Evolutionary conservation across 371 early-diverging fungal genomes (phyloP).

Genomic region (Mucor indicus): DNA sequence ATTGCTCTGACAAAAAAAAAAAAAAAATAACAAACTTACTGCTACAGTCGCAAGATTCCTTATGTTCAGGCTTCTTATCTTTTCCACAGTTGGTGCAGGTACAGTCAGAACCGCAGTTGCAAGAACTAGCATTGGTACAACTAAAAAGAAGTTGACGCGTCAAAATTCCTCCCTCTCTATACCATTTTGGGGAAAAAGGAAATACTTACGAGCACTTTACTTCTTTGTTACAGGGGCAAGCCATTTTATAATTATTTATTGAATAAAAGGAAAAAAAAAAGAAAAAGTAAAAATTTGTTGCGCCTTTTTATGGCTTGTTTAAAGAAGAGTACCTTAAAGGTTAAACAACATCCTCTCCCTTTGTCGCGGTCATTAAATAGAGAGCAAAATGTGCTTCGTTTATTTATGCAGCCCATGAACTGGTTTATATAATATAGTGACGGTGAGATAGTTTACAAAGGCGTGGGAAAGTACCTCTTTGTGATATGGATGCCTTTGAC

Average conservation of each 20-base stretch:
- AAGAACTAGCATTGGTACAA: conserved; percentile 7
- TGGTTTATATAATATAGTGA: too few relatives aligned
- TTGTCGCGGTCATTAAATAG: too few relatives aligned
- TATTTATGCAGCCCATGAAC: too few relatives aligned
- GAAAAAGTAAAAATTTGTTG: not conserved
- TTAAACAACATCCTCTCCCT: too few relatives aligned
- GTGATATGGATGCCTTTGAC: too few relatives aligned
- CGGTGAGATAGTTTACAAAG: too few relatives aligned
- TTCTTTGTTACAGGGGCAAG: conserved; percentile 23
- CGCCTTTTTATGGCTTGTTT: not conserved
- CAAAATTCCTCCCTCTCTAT: too few relatives aligned
- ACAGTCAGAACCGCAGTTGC: conserved; percentile 18
- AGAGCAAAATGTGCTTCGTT: too few relatives aligned
- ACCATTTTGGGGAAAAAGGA: not conserved
- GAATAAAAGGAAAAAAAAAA: not conserved
- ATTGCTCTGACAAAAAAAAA: not conserved
- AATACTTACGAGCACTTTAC: conserved; percentile 16
- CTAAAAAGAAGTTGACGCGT: conserved; percentile 5
- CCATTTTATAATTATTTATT: conserved; percentile 12
- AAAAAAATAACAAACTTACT: conserved; percentile 2
- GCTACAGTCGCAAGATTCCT: conserved; percentile 13
- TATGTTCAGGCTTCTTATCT: conserved; percentile 4
- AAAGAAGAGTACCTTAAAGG: conserved; percentile 14
- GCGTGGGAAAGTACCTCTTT: too few relatives aligned
- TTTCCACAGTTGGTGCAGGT: conserved; percentile 13